Percentiles rank a stretch among this genome's conserved stretches.
Evolutionary conservation across 768 basidiomycete species (phyloP).

Genomic region (Leccinum disarticulatum): DNA sequence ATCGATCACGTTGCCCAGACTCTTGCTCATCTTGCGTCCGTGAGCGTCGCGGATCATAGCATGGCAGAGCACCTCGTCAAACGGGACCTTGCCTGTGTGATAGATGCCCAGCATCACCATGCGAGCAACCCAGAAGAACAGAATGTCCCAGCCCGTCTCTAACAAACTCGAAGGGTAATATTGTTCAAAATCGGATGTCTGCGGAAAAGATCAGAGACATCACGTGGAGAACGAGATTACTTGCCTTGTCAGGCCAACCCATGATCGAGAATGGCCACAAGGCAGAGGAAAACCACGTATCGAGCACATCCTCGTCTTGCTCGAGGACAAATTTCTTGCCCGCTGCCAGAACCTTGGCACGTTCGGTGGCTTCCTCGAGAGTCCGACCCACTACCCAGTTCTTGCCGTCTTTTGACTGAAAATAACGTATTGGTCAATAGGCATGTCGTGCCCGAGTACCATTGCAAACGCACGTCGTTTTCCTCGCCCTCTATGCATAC

Average conservation of each 20-base stretch:
- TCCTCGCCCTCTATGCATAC: constrained; percentile 77
- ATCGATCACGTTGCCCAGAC: constrained; percentile 96
- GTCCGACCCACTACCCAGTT: constrained; percentile 92
- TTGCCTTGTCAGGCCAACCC: constrained; percentile 94
- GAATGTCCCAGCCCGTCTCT: constrained; percentile 98
- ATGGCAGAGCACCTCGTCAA: constrained; percentile 94
- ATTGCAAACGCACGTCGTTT: constrained; percentile 51
- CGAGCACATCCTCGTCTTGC: constrained; percentile 96
- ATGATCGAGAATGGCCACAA: constrained; percentile 97
- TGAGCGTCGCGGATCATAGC: constrained; percentile 99
- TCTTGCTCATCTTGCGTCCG: constrained; percentile 98
- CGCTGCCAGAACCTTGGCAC: constrained; percentile 67
- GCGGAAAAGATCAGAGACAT: constrained; percentile 6
- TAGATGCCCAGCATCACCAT: constrained; percentile 94
- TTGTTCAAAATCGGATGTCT: constrained; percentile 74
- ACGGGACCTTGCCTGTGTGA: constrained; percentile 89
- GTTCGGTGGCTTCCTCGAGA: constrained; percentile 71
- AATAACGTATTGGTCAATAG: background rate
- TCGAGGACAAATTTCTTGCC: constrained; percentile 71
- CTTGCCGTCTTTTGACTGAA: constrained; percentile 63
- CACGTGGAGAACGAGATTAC: background rate
- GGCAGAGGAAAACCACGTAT: constrained; percentile 99
- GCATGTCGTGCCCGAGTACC: background rate
- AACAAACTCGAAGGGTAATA: constrained; percentile 92
- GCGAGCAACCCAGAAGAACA: constrained; percentile 99